phyloP scores from a whole-genome alignment of 139 green algal genomes.

The Volvox africanus region DNA sequence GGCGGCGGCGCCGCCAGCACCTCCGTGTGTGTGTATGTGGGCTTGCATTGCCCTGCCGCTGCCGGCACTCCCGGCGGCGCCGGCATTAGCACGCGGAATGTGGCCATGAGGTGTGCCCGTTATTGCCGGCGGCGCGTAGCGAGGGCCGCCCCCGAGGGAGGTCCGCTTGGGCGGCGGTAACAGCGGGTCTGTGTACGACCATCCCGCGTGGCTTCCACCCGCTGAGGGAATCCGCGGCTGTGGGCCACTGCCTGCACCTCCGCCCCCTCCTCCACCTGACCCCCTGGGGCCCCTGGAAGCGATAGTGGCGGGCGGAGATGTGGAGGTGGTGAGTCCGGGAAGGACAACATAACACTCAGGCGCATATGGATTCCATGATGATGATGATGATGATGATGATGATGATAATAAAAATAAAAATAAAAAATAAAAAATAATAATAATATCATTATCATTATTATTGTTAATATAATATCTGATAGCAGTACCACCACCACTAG shows the following conservation, averaged over 20 bases:
- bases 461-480: too few species aligned
- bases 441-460: too few species aligned
- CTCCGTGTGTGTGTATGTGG: not conserved
- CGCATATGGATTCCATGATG: too few species aligned
- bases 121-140: not conserved
- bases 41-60: not conserved
- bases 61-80: conserved; percentile 7
- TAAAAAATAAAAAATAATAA: too few species aligned
- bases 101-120: too few species aligned
- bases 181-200: not conserved
- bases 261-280: not conserved
- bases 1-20: not conserved
- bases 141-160: not conserved
- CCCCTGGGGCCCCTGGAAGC: too few species aligned
- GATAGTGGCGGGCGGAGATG: too few species aligned
- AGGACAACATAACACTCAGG: too few species aligned
- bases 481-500: too few species aligned
- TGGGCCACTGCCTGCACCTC: not conserved
- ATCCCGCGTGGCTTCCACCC: not conserved
- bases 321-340: too few species aligned
- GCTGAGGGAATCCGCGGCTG: not conserved
- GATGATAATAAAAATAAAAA: too few species aligned
- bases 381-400: too few species aligned
- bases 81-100: not conserved
- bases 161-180: not conserved